Conservation (phyloP, 2,329 filamentous ascomycete genomes). For the Sporothrix phasma region DNA sequence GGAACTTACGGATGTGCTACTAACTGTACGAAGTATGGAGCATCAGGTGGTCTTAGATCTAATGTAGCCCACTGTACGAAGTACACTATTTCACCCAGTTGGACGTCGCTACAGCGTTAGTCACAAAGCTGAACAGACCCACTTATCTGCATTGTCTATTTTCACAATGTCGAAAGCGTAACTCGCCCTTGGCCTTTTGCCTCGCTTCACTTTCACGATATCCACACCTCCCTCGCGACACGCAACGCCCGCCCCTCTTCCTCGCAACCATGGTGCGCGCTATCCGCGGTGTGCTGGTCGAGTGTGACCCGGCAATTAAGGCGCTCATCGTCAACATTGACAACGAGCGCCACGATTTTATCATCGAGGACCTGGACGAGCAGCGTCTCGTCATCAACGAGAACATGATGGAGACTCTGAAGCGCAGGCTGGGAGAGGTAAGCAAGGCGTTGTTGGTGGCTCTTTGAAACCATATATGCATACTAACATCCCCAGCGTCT, state of each 20-base stretch:
- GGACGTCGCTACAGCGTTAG: no score
- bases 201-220: background rate
- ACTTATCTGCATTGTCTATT: background rate
- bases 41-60: no score
- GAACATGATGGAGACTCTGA: constrained; percentile 58
- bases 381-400: constrained; percentile 66
- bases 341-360: constrained; percentile 54
- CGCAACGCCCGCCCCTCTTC: background rate
- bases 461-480: background rate
- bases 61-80: no score
- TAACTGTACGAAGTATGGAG: no score
- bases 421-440: constrained; percentile 59
- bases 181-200: background rate
- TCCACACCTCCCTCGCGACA: background rate
- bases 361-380: constrained; percentile 73
- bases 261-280: constrained; percentile 18
- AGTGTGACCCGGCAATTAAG: constrained; percentile 81
- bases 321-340: constrained; percentile 75
- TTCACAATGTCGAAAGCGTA: background rate
- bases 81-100: no score
- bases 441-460: constrained; percentile 33
- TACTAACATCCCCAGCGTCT: constrained; percentile 20
- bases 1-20: no score
- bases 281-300: constrained; percentile 52
- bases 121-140: background rate